Conservation (phyloP, 352 stramenopile genomes). For the Globisporangium parvum region DNA sequence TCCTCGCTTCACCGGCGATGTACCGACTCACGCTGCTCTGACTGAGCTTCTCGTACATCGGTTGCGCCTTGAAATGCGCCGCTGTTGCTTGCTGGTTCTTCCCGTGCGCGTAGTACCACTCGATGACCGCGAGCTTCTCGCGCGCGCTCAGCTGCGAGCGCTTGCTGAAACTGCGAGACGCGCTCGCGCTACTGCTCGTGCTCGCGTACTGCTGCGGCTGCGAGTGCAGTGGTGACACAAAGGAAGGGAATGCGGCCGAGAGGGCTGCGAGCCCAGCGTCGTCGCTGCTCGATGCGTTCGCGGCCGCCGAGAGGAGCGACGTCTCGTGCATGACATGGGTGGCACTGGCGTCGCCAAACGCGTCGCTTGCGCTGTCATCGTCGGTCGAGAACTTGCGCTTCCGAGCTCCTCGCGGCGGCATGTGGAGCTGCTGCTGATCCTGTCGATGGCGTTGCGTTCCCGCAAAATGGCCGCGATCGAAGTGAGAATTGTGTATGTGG, state of each 20-base stretch:
- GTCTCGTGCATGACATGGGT: no score
- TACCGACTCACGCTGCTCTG: slow-evolving; percentile 21
- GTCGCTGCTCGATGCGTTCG: background rate
- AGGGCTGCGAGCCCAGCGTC: background rate
- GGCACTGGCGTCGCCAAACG: no score
- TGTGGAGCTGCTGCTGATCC: no score
- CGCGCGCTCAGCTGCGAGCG: slow-evolving; percentile 14
- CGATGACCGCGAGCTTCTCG: slow-evolving; percentile 16
- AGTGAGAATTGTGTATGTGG: no score
- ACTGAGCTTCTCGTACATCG: slow-evolving; percentile 14
- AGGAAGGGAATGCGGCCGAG: background rate
- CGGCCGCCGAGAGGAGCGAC: no score
- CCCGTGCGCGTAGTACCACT: slow-evolving; percentile 14
- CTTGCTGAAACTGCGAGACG: slow-evolving; percentile 2
- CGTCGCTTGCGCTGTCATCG: no score
- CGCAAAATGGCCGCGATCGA: no score
- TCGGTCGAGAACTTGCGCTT: no score
- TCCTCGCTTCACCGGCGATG: slow-evolving; percentile 12
- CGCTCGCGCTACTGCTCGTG: background rate
- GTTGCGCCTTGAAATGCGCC: slow-evolving; percentile 9
- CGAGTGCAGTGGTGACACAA: background rate
- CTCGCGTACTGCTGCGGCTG: background rate
- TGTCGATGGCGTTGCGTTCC: no score
- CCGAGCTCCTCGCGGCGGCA: no score
- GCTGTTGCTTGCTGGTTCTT: slow-evolving; percentile 14